These are phyloP conservation scores for Martiniozyma abietophila DNA, from an alignment of 805 yeast genomes.

Conservation along the genomic window DNA sequence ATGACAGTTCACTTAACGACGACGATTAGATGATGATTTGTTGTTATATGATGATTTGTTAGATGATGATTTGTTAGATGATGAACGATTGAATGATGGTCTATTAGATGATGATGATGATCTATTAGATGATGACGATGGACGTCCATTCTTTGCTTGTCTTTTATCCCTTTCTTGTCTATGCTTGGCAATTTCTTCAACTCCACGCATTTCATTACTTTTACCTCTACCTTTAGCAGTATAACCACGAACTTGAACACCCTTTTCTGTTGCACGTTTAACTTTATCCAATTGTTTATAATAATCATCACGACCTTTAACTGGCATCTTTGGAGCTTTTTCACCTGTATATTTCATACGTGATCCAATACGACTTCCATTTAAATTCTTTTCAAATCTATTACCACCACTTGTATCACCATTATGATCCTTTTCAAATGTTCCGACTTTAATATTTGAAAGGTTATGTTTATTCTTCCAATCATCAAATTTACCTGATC, in stretches of 20 bases:
- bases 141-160: conserved; percentile 81
- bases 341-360: conserved; percentile 64
- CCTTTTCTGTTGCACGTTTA: conserved; percentile 67
- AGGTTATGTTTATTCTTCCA: conserved; percentile 75
- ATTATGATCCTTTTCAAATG: conserved; percentile 33
- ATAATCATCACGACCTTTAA: conserved; percentile 80
- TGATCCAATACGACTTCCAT: conserved; percentile 32
- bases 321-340: conserved; percentile 86
- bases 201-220: conserved; percentile 54
- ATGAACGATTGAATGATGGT: no score
- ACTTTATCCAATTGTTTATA: conserved; percentile 75
- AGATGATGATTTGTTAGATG: no score
- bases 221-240: conserved; percentile 35
- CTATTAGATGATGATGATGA: no score
- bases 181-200: conserved; percentile 70
- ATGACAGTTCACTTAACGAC: no score
- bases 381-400: conserved; percentile 27
- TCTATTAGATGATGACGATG: no score
- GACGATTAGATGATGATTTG: no score
- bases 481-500: conserved; percentile 84
- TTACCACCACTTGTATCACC: conserved; percentile 13
- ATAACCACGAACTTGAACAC: conserved; percentile 60
- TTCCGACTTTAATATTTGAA: conserved; percentile 42
- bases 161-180: conserved; percentile 64
- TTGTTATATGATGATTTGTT: no score